Conservation (phyloP, 345 rosid species). For the Linum lewisii region DNA sequence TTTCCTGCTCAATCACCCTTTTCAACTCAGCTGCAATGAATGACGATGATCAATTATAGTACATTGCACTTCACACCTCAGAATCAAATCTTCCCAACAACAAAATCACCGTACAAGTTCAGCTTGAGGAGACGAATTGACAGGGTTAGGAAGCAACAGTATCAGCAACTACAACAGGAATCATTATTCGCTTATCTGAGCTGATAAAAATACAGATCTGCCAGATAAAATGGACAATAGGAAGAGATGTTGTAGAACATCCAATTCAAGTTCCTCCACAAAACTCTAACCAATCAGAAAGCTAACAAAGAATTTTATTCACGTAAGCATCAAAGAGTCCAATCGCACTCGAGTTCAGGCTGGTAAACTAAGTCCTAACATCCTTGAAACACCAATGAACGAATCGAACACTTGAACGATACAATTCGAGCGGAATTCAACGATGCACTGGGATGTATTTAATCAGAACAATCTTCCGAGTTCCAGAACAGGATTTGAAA, state of each 20-base stretch:
- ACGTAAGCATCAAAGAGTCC: background rate
- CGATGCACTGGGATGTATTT: too few species aligned
- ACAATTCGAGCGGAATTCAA: background rate
- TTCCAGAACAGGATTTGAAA: background rate
- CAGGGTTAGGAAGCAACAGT: too few species aligned
- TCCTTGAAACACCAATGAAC: background rate
- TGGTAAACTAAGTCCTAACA: background rate
- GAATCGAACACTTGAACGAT: background rate
- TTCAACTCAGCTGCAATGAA: constrained; percentile 52
- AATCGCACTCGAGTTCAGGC: background rate
- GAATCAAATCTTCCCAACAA: background rate
- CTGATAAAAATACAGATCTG: too few species aligned
- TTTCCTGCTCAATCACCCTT: constrained; percentile 36
- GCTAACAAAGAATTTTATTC: too few species aligned
- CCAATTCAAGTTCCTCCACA: too few species aligned
- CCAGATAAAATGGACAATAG: too few species aligned
- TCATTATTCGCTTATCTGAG: too few species aligned
- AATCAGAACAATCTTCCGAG: too few species aligned
- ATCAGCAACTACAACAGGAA: too few species aligned
- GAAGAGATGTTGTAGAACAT: too few species aligned
- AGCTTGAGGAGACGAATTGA: background rate
- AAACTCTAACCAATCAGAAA: too few species aligned
- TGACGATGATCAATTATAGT: constrained; percentile 1
- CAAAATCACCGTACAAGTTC: background rate
- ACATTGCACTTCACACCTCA: background rate